A percentile compares a stretch with the other conserved stretches of the same genome.
These are phyloP conservation scores for Aschersonia sp. DNA, from an alignment of 2,329 filamentous ascomycete species.

Conservation along the genomic window DNA sequence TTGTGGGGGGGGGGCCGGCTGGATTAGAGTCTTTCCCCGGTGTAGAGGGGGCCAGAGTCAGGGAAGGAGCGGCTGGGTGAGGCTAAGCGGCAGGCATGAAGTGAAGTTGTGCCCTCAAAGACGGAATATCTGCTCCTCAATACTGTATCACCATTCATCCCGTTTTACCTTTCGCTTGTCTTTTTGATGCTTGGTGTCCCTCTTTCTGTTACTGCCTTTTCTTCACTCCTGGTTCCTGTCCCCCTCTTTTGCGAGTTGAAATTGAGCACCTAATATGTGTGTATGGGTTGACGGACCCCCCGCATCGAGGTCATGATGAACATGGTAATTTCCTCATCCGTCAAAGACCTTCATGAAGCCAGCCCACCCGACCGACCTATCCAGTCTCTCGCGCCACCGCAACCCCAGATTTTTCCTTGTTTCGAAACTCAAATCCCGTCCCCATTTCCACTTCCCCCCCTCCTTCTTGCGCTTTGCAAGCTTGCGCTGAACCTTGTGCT, in stretches of 20 bases:
- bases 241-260: no score
- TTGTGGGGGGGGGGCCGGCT: no score
- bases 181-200: background rate
- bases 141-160: background rate
- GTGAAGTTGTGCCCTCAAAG: no score
- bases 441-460: no score
- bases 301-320: background rate
- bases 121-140: no score
- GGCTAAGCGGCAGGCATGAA: no score
- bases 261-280: no score
- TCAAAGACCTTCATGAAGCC: background rate
- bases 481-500: background rate
- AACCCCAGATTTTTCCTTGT: background rate
- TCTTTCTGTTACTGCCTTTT: background rate
- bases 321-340: background rate
- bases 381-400: no score
- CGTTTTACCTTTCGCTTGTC: background rate
- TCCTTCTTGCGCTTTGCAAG: background rate
- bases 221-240: background rate
- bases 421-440: background rate
- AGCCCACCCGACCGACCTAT: no score
- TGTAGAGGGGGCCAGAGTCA: no score
- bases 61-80: no score
- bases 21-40: no score
- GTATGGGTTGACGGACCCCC: background rate